Evolutionary conservation across 1,284 basidiomycete genomes (phyloP), one percentile per base, ranked within the genome.

Genomic region (Cryptococcus jaspeensis): DNA sequence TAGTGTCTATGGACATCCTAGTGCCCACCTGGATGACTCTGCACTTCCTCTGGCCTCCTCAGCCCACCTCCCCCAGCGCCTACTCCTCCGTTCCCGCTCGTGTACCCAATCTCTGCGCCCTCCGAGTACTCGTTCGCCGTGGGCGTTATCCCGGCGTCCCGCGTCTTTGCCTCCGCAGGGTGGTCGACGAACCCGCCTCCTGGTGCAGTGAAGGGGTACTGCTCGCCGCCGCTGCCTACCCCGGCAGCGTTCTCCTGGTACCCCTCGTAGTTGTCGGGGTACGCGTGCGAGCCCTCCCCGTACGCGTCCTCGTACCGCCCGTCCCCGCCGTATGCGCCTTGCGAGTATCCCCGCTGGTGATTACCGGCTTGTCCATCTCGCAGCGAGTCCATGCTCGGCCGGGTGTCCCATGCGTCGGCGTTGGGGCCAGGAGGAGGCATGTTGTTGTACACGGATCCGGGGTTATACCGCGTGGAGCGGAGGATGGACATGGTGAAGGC

Each of bases 401-500:
- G 82, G 25, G 83, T 79, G 62, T 89, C 86, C 88, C 88, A 92
- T 38, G 87, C 84, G 66, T 89, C 86, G 62, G 79, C 81, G 23
- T 68, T 58, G 28, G 59, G 61, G 16, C 68, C 63, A 39, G 65
- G 48, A 8, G 49, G 54, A 3, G 64, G 65, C 40, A 60, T 56
- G 50, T 47, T 56, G 50, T 56, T 60, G 50, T 70, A 70, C 18
- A 74, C 61, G 9, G 67, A 70, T 53, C 66, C 62, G 86, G 83
- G 42, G 85, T 87, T 64, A 87, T 87, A 74, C 85, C 85, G 66
- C 78, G 82, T 62, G 80, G 83, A 67, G 45, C 86, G 79, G 42
- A 76, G 67, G 50, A 85, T 81, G 61, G 81, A 82, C 52, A 83
- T 81, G 16, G 86, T 80, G 68, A 88, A 86, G 49, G 79, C 80